phyloP scores from a whole-genome alignment of 2,329 filamentous ascomycete genomes.

The Xylariaceae sp. region DNA sequence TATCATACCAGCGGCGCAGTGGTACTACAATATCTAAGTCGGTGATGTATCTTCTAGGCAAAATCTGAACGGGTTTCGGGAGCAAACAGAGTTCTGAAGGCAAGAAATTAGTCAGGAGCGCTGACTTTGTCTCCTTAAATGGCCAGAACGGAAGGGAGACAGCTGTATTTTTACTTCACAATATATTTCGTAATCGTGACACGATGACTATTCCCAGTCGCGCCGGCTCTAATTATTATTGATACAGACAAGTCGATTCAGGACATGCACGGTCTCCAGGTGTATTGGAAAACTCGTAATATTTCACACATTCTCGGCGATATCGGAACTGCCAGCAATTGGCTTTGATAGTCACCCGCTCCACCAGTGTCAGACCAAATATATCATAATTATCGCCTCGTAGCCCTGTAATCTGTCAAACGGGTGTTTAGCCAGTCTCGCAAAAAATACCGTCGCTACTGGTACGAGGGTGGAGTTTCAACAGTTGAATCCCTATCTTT shows the following conservation, averaged over 20 bases:
- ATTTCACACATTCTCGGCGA: constrained; percentile 20
- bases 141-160: too few relatives aligned
- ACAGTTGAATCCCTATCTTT: constrained; percentile 7
- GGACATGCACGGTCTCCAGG: constrained; percentile 13
- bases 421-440: constrained; percentile 13
- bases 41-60: too few relatives aligned
- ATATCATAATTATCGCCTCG: constrained; percentile 31
- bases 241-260: constrained; percentile 30
- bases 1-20: constrained; percentile 19
- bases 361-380: constrained; percentile 25
- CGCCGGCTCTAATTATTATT: constrained; percentile 25
- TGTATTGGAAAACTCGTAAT: constrained; percentile 8
- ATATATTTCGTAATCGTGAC: constrained; percentile 25
- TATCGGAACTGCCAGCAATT: constrained; percentile 18
- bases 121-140: too few relatives aligned
- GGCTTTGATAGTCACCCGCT: constrained; percentile 7
- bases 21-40: too few relatives aligned
- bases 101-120: too few relatives aligned
- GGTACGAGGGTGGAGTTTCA: constrained; percentile 7
- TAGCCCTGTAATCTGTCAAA: constrained; percentile 8
- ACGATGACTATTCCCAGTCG: constrained; percentile 22
- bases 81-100: too few relatives aligned
- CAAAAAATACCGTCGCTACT: neutral
- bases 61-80: too few relatives aligned
- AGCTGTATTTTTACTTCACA: too few relatives aligned